A percentile compares a stretch with the other conserved stretches of the same genome.
Evolutionary conservation across 108 stramenopile species (phyloP).

Genomic region (Stephanodiscus triporus): DNA sequence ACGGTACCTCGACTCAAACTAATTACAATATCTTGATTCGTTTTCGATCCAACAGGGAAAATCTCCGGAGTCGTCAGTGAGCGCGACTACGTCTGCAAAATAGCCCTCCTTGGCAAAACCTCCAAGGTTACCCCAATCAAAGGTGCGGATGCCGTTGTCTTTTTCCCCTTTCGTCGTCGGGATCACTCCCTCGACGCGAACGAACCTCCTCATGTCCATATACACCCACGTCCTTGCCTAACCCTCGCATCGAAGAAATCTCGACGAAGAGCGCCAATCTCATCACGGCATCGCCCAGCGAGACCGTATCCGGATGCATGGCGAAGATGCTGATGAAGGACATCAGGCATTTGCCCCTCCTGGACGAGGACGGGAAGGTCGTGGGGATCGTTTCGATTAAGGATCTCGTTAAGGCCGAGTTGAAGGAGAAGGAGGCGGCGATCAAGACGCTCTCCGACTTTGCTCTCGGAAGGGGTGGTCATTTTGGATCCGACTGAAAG

Average conservation of each 20-base stretch:
- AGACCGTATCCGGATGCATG: constrained; percentile 67
- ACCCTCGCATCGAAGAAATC: constrained; percentile 41
- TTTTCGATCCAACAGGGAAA: constrained; percentile 36
- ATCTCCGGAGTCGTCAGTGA: constrained; percentile 69
- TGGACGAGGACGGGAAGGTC: constrained; percentile 56
- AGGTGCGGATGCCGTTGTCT: neutral
- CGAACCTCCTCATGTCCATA: neutral
- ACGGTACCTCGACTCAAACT: neutral
- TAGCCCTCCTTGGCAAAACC: constrained; percentile 63
- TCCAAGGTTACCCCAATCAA: constrained; percentile 63
- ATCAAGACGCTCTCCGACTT: constrained; percentile 52
- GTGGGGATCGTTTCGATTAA: constrained; percentile 57
- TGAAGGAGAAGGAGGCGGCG: constrained; percentile 51
- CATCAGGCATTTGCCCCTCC: constrained; percentile 70
- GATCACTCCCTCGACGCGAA: neutral
- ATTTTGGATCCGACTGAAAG: constrained; percentile 51
- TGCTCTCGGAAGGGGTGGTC: constrained; percentile 58
- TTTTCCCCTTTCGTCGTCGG: neutral
- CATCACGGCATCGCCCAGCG: constrained; percentile 58
- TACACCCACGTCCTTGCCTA: neutral
- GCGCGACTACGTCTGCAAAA: constrained; percentile 74
- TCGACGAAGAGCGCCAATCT: constrained; percentile 64
- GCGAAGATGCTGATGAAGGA: constrained; percentile 75
- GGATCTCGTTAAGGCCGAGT: constrained; percentile 55
- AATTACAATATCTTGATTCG: neutral